These are phyloP conservation scores for Eucalyptus victrix DNA, from an alignment of 345 rosid genomes.

Conservation along the genomic window DNA sequence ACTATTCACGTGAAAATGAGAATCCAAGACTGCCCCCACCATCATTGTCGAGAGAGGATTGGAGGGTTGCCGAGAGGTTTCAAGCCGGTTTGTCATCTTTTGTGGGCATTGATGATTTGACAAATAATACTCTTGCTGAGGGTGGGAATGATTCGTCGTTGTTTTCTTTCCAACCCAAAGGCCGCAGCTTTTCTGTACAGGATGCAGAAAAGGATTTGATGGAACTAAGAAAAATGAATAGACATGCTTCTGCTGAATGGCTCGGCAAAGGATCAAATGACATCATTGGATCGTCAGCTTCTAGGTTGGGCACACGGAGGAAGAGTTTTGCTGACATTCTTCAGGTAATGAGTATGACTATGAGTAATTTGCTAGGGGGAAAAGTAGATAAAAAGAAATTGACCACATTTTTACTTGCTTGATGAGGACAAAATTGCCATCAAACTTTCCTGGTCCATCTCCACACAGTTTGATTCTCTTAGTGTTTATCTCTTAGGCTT, in stretches of 20 bases:
- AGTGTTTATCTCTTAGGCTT: neutral
- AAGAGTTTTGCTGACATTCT: conserved; percentile 97
- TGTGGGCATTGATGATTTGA: conserved; percentile 45
- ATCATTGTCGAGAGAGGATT: conserved; percentile 74
- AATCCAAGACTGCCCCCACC: conserved; percentile 93
- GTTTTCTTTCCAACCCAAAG: conserved; percentile 67
- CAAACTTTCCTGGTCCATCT: neutral
- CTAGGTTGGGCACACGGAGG: conserved; percentile 64
- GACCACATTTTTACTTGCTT: neutral
- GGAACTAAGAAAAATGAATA: conserved; percentile 47
- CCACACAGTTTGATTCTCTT: neutral
- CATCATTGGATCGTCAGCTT: conserved; percentile 16
- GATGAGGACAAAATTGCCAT: neutral
- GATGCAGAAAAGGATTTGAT: conserved; percentile 56
- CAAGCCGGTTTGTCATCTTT: conserved; percentile 41
- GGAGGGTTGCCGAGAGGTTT: conserved; percentile 84
- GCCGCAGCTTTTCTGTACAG: conserved; percentile 34
- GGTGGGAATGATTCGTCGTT: conserved; percentile 35
- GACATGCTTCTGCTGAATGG: conserved; percentile 35
- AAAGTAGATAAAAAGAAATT: neutral
- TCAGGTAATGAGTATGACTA: conserved; percentile 34
- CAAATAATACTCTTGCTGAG: conserved; percentile 20
- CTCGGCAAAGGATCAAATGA: conserved; percentile 30
- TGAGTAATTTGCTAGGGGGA: neutral
- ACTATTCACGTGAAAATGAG: conserved; percentile 62